These are phyloP conservation scores for Hymenoscyphus occultus DNA, from an alignment of 2,329 filamentous ascomycete species.

Conservation along the genomic window DNA sequence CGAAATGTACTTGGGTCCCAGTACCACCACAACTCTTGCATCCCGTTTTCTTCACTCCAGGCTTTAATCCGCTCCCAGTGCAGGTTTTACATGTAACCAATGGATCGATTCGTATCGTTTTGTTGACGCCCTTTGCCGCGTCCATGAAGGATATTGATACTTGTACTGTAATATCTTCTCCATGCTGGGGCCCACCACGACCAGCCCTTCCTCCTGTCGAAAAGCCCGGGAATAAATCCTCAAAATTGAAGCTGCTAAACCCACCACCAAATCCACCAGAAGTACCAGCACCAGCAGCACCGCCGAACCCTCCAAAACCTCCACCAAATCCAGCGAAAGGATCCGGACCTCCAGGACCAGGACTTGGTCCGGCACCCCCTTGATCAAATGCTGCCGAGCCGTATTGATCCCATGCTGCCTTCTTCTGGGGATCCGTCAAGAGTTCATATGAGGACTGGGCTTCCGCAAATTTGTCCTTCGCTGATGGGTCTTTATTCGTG, in stretches of 20 bases:
- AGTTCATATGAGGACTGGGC: conserved; percentile 93
- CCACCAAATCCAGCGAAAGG: conserved; percentile 60
- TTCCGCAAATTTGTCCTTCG: conserved; percentile 92
- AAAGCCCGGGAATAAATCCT: conserved; percentile 91
- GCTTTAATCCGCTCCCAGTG: conserved; percentile 77
- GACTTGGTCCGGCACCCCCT: conserved; percentile 55
- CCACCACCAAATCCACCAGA: conserved; percentile 46
- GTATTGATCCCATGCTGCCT: conserved; percentile 86
- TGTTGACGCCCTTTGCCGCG: conserved; percentile 84
- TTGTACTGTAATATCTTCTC: conserved; percentile 94
- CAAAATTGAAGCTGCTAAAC: conserved; percentile 84
- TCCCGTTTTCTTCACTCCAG: conserved; percentile 67
- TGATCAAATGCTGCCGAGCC: conserved; percentile 87
- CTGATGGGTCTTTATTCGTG: conserved; percentile 91
- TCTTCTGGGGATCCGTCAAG: conserved; percentile 88
- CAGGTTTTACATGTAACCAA: conserved; percentile 80
- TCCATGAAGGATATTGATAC: conserved; percentile 94
- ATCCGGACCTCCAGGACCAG: conserved; percentile 58
- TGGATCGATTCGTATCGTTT: conserved; percentile 84
- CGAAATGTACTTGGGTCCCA: conserved; percentile 80
- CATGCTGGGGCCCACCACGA: conserved; percentile 54
- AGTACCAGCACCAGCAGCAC: conserved; percentile 53
- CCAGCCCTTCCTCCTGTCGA: conserved; percentile 45
- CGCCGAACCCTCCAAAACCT: conserved; percentile 46
- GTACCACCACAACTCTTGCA: conserved; percentile 84